Percentiles rank a stretch among this genome's conserved stretches.
These are phyloP conservation scores for Tylopilus orsonianus DNA, from an alignment of 1,284 basidiomycete species.

Conservation along the genomic window DNA sequence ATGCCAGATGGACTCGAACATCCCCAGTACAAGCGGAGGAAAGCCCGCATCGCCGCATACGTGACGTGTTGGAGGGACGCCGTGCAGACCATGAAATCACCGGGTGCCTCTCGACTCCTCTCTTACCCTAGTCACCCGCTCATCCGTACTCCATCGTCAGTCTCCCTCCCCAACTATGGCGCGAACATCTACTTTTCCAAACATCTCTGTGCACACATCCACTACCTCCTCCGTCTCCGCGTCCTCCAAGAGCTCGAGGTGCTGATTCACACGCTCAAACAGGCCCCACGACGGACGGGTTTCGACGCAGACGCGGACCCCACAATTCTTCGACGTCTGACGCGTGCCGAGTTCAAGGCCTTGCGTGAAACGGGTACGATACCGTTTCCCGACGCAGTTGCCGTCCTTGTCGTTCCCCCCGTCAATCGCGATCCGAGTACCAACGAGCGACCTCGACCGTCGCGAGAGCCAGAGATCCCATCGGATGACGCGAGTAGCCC, in stretches of 20 bases:
- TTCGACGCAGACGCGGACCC: slow-evolving; percentile 14
- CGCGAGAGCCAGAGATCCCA: slow-evolving; percentile 28
- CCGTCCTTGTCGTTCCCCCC: slow-evolving; percentile 69
- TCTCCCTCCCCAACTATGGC: slow-evolving; percentile 34
- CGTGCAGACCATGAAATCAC: slow-evolving; percentile 40
- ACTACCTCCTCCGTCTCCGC: slow-evolving; percentile 65
- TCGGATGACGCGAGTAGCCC: slow-evolving; percentile 11
- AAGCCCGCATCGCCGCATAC: slow-evolving; percentile 48
- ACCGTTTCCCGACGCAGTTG: slow-evolving; percentile 53
- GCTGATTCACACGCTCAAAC: slow-evolving; percentile 37
- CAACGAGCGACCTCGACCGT: slow-evolving; percentile 46
- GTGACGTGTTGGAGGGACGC: slow-evolving; percentile 56
- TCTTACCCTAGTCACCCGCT: slow-evolving; percentile 4
- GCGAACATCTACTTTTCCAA: slow-evolving; percentile 36
- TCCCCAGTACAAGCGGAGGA: slow-evolving; percentile 50
- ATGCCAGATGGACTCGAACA: slow-evolving; percentile 72
- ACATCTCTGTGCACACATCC: slow-evolving; percentile 51
- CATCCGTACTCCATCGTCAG: slow-evolving; percentile 18
- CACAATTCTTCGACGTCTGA: slow-evolving; percentile 58
- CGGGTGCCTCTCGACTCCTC: slow-evolving; percentile 20
- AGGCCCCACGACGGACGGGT: neutral
- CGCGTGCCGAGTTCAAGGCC: slow-evolving; percentile 53
- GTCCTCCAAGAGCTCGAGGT: slow-evolving; percentile 72
- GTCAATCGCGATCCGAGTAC: slow-evolving; percentile 55
- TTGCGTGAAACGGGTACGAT: slow-evolving; percentile 49